Percentiles rank a stretch among this genome's conserved stretches.
Evolutionary conservation across 441 rosid genomes (phyloP).

Genomic region (Pelargonium cotyledonis): DNA sequence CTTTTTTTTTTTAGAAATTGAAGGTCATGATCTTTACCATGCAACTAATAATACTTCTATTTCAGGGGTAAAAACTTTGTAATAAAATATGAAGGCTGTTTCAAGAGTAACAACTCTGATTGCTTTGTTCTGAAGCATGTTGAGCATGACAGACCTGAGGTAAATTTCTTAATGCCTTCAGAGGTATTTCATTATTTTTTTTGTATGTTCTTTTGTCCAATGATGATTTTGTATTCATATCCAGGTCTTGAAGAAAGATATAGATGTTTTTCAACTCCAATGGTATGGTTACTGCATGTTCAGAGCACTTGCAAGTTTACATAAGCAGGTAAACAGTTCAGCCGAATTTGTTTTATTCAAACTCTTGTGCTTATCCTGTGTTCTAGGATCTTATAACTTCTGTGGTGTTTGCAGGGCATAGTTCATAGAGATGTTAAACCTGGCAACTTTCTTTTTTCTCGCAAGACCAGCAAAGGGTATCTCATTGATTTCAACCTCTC

Average conservation of each 20-base stretch:
- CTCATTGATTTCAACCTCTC: slow-evolving; percentile 96
- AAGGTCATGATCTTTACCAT: slow-evolving; percentile 10
- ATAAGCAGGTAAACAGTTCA: slow-evolving; percentile 52
- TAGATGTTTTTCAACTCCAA: slow-evolving; percentile 59
- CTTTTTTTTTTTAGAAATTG: background rate
- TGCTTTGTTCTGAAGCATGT: slow-evolving; percentile 89
- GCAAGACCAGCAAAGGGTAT: slow-evolving; percentile 64
- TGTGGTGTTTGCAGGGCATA: slow-evolving; percentile 47
- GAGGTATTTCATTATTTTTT: background rate
- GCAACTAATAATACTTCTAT: slow-evolving; percentile 15
- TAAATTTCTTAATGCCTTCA: slow-evolving; percentile 19
- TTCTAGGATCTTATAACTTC: slow-evolving; percentile 4
- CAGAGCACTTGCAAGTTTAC: slow-evolving; percentile 80
- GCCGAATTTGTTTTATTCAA: slow-evolving; percentile 8
- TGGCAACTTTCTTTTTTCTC: slow-evolving; percentile 87
- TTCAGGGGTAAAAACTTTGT: slow-evolving; percentile 82
- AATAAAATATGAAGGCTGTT: slow-evolving; percentile 69
- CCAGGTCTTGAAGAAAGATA: slow-evolving; percentile 64
- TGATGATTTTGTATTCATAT: slow-evolving; percentile 16
- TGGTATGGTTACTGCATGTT: slow-evolving; percentile 91
- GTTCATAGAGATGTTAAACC: slow-evolving; percentile 98
- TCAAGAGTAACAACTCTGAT: slow-evolving; percentile 63
- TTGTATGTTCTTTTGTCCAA: slow-evolving; percentile 19
- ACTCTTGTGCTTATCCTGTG: slow-evolving; percentile 13
- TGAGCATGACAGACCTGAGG: slow-evolving; percentile 94